Base-by-base conservation (phyloP, 1,284 basidiomycete genomes). In the Caloboletus firmus region DNA sequence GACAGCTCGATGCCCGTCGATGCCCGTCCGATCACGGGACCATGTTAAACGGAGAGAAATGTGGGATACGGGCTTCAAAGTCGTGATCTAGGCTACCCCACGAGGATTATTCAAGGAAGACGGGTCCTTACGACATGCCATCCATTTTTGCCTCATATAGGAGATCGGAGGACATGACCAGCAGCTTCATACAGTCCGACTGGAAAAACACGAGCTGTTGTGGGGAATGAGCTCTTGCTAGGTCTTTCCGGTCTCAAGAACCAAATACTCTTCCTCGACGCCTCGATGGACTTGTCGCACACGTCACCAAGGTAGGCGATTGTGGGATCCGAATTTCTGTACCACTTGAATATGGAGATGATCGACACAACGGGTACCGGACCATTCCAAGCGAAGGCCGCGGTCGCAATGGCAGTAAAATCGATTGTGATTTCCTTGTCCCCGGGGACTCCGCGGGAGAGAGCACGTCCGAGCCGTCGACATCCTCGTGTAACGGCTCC, bases 1-100 rank as follows among this genome's bases (percentile, higher is more conserved):
- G 72, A 36, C 79, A 72, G 40, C 93, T 83, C 5, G 7, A 34
- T 15, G 86, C 83, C 87, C 88, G 98, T 0, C 83, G 78, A 65
- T 85, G 84, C 1, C 96, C 96, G 66, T 98, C 89, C 0, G 89
- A 90, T 55, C 89, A 89, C 1, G 95, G 93, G 44, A 84, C 81
- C 22, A 92, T 79, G 6, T 89, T 83, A 5, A 94, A 70, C 0
- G 96, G 95, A 20, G 98, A 64, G 11, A 98, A 64, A 79, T 0
- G 93, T 92, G 52, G 26, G 26, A 84, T 45, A 80, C 0, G 91
- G 81, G 66, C 91, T 94, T 57, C 11, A 28, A 32, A 30, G n/a
- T 20, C 12, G 8, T 20, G 10, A 22, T 35, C 40, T 42, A n/a
- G 30, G 7, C 20, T 11, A 34, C 30, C n/a, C 20, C 42, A 45